phyloP scores from a whole-genome alignment of 495 filamentous ascomycete species.

The Jackrogersella minutella region DNA sequence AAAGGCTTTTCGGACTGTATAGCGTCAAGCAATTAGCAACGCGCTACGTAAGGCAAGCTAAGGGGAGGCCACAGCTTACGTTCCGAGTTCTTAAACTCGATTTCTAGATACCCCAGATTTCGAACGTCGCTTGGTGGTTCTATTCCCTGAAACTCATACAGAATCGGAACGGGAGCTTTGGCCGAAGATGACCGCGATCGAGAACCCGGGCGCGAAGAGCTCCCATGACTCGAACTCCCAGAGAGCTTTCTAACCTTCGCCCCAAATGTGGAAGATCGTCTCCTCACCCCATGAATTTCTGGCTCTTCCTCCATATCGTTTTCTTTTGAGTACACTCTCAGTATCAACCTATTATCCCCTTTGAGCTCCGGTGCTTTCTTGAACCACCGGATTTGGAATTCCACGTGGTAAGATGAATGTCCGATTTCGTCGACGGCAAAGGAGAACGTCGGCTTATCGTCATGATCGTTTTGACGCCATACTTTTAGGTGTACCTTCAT shows the following conservation, averaged over 20 bases:
- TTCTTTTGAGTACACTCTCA: conserved; percentile 24
- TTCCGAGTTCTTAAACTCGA: conserved; percentile 30
- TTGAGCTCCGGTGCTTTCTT: conserved; percentile 28
- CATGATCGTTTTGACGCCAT: conserved; percentile 24
- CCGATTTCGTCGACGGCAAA: conserved; percentile 21
- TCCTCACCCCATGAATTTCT: background rate
- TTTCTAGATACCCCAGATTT: conserved; percentile 28
- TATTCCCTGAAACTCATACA: conserved; percentile 13
- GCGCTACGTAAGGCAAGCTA: background rate
- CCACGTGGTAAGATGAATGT: conserved; percentile 18
- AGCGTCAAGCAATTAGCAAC: background rate
- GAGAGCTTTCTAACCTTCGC: conserved; percentile 7
- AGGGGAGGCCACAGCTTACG: conserved; percentile 1
- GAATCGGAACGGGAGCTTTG: background rate
- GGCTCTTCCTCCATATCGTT: conserved; percentile 4
- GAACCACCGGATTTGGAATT: conserved; percentile 39
- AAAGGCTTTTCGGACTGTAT: conserved; percentile 35
- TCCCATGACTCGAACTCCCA: conserved; percentile 1
- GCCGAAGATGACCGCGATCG: conserved; percentile 9
- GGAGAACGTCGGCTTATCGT: conserved; percentile 35
- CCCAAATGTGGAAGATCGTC: conserved; percentile 9
- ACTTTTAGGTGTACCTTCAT: conserved; percentile 31
- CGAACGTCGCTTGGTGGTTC: conserved; percentile 28
- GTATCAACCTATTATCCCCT: conserved; percentile 26
- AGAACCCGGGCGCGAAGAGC: conserved; percentile 1